A percentile compares a stretch with the other conserved stretches of the same genome.
Conservation (phyloP, 495 filamentous ascomycete genomes). For the Elaphomyces granulatus region DNA sequence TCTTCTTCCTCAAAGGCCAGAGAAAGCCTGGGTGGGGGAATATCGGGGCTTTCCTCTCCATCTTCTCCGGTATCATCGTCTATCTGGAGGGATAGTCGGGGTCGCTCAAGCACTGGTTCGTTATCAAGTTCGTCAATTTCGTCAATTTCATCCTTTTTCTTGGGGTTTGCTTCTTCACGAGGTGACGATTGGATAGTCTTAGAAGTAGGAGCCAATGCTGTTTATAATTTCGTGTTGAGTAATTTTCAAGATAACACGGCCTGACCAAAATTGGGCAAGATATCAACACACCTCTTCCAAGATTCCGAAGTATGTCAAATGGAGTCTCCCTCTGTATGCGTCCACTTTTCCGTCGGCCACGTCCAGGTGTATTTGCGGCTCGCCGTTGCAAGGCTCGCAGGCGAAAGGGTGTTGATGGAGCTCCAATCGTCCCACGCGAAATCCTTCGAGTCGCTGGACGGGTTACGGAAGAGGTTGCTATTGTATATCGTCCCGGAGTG, state of each 20-base stretch:
- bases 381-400: slow-evolving; percentile 58
- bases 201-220: slow-evolving; percentile 44
- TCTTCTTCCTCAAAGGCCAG: slow-evolving; percentile 54
- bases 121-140: slow-evolving; percentile 47
- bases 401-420: slow-evolving; percentile 57
- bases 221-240: slow-evolving; percentile 6
- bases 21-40: slow-evolving; percentile 46
- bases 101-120: slow-evolving; percentile 46
- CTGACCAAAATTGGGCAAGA: background rate
- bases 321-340: slow-evolving; percentile 62
- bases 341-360: slow-evolving; percentile 49
- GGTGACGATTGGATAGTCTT: slow-evolving; percentile 47
- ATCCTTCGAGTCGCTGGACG: slow-evolving; percentile 26
- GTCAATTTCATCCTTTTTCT: slow-evolving; percentile 17
- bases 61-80: slow-evolving; percentile 35
- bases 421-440: slow-evolving; percentile 21
- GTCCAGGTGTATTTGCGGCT: slow-evolving; percentile 59
- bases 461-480: slow-evolving; percentile 21
- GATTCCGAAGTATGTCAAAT: slow-evolving; percentile 50
- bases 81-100: slow-evolving; percentile 56
- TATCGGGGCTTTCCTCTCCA: slow-evolving; percentile 40
- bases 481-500: slow-evolving; percentile 25
- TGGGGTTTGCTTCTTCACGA: slow-evolving; percentile 12
- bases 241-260: background rate
- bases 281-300: slow-evolving; percentile 39